phyloP scores from a whole-genome alignment of 2,329 filamentous ascomycete species.

The Fusarium sp. region DNA sequence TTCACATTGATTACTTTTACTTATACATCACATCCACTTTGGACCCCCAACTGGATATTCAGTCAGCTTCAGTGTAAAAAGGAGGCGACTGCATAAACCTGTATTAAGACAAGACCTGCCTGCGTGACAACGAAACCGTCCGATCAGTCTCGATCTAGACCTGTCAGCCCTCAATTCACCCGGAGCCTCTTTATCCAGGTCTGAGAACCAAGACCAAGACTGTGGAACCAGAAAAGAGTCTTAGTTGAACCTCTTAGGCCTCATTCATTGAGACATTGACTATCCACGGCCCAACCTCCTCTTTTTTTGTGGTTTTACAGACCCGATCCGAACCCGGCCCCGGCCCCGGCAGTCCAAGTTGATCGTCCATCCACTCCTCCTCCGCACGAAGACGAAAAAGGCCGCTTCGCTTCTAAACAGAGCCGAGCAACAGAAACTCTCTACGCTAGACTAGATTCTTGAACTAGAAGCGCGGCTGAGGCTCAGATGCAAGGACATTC shows the following conservation, averaged over 20 bases:
- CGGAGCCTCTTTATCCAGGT: neutral
- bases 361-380: conserved; percentile 17
- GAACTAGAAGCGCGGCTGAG: conserved; percentile 27
- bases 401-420: conserved; percentile 9
- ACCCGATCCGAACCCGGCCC: conserved; percentile 40
- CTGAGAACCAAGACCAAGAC: neutral
- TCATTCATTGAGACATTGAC: conserved; percentile 20
- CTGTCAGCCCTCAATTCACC: neutral
- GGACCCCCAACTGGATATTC: conserved; percentile 9
- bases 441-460: conserved; percentile 13
- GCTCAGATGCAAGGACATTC: conserved; percentile 31
- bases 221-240: neutral
- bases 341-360: conserved; percentile 34
- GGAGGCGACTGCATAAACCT: conserved; percentile 6
- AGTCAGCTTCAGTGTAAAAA: conserved; percentile 4
- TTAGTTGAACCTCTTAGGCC: conserved; percentile 19
- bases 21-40: conserved; percentile 7
- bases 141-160: neutral
- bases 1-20: conserved; percentile 5
- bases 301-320: conserved; percentile 19
- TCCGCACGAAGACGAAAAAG: conserved; percentile 25
- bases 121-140: neutral
- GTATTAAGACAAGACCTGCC: neutral
- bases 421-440: neutral
- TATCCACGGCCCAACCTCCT: conserved; percentile 29